These are phyloP conservation scores for Lantana camara DNA, from an alignment of 257 asterid genomes.

Conservation along the genomic window DNA sequence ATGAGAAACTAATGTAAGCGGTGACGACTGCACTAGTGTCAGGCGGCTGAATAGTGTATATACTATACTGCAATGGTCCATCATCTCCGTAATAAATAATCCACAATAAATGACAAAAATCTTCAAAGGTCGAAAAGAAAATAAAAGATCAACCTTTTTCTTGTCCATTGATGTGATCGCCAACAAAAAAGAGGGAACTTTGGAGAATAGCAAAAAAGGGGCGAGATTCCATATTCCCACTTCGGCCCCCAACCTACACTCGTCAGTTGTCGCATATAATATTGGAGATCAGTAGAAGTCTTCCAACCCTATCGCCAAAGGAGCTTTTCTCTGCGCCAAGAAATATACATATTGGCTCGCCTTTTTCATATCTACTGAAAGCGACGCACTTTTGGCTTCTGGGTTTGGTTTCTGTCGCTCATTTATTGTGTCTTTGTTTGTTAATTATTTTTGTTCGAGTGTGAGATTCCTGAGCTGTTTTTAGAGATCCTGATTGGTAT, in stretches of 20 bases:
- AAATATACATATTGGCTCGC: slow-evolving; percentile 11
- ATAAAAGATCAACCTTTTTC: background rate
- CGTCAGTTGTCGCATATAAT: background rate
- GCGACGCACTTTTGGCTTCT: background rate
- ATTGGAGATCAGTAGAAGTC: background rate
- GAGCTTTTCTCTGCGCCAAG: slow-evolving; percentile 18
- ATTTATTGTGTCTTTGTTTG: background rate
- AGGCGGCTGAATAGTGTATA: no score
- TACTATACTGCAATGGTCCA: no score
- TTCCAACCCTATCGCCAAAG: slow-evolving; percentile 28
- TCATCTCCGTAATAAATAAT: no score
- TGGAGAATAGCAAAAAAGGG: background rate
- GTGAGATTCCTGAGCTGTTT: background rate
- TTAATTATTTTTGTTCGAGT: background rate
- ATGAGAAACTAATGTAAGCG: no score
- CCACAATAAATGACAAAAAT: no score
- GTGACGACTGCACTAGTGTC: no score
- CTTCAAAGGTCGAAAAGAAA: no score
- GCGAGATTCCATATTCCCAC: slow-evolving; percentile 10
- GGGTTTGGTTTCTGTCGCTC: background rate
- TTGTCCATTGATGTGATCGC: background rate
- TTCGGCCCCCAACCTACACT: slow-evolving; percentile 7
- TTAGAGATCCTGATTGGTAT: slow-evolving; percentile 26
- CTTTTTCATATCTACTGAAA: slow-evolving; percentile 5
- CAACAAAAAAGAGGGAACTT: background rate